Evolutionary conservation across 257 asterid species (phyloP), one percentile per base, ranked within the genome.

Genomic region (Jacaranda mimosifolia): DNA sequence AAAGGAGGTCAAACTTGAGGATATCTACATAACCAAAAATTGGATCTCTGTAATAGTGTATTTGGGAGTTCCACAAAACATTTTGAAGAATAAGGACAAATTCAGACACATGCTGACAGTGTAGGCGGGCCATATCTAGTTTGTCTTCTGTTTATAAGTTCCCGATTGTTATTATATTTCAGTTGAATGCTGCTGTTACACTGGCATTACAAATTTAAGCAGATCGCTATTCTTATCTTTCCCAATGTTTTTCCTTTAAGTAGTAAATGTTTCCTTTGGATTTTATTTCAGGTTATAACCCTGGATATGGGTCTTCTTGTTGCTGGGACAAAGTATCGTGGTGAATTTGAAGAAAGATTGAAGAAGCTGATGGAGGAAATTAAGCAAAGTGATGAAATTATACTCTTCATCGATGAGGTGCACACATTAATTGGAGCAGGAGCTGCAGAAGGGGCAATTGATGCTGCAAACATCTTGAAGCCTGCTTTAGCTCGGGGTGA

Each of bases 361-460:
- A 95, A 93, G 88, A 93, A 91, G 86, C 82, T 95, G 84, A 91
- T 93, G 97, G 99, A 95, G 82, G 99, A 95, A 85, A 88, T 95
- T 38, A 95, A 89, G 79, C 97, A 93, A 83, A 95, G 95, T 77
- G 97, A 91, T 68, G 97, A 93, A 68, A 93, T 91, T 76, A 93
- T 95, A 58, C 97, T 95, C 70, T 95, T 95, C 80, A 95, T 95
- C 51, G 99, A 95, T 80, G 99, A 95, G 85, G 97, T 95, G 76
- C 99, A 93, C 87, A 95, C 99, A 1, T 87, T 95, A 82, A 93
- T 94, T 67, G 99, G 99, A 70, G 99, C 99, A 38, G 99, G 99
- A 83, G 99, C 99, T 74, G 99, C 97, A 3, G 99, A 91, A 81
- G 98, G 98, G 70, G 99, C 99, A 12, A 93, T 95, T 76, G 97